phyloP scores from a whole-genome alignment of 306 rosid genomes.

The Rubus idaeus region DNA sequence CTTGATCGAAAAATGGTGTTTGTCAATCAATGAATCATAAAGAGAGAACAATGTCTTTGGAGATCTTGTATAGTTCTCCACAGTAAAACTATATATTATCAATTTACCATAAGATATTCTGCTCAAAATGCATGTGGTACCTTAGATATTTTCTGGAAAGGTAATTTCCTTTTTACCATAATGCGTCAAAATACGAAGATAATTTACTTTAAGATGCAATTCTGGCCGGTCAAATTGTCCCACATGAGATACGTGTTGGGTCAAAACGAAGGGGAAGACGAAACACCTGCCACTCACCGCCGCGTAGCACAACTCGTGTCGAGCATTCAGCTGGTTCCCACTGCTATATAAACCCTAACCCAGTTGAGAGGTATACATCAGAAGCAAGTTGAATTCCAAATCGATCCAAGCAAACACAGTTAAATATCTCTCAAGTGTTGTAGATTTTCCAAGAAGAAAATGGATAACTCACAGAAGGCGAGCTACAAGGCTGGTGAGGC shows the following conservation, averaged over 20 bases:
- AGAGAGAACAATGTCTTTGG: too few species aligned
- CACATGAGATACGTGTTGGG: neutral
- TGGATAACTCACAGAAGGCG: slow-evolving; percentile 41
- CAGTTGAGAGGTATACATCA: neutral
- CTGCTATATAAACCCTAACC: neutral
- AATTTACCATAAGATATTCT: neutral
- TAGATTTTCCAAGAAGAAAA: neutral
- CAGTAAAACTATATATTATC: neutral
- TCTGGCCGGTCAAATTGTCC: too few species aligned
- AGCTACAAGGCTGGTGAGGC: slow-evolving; percentile 52
- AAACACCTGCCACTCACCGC: neutral
- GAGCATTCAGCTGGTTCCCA: neutral
- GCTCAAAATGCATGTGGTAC: neutral
- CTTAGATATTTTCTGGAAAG: neutral
- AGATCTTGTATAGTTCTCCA: too few species aligned
- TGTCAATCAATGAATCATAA: too few species aligned
- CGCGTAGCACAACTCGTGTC: neutral
- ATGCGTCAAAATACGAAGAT: neutral
- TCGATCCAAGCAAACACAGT: neutral
- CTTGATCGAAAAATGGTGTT: too few species aligned
- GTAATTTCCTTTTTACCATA: neutral
- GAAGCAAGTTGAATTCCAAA: neutral
- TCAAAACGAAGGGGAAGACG: neutral
- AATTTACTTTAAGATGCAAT: too few species aligned
- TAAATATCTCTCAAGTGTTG: neutral